A percentile compares a stretch with the other conserved stretches of the same genome.
Evolutionary conservation across 1,284 basidiomycete species (phyloP).

Genomic region (Austroboletus niveus): DNA sequence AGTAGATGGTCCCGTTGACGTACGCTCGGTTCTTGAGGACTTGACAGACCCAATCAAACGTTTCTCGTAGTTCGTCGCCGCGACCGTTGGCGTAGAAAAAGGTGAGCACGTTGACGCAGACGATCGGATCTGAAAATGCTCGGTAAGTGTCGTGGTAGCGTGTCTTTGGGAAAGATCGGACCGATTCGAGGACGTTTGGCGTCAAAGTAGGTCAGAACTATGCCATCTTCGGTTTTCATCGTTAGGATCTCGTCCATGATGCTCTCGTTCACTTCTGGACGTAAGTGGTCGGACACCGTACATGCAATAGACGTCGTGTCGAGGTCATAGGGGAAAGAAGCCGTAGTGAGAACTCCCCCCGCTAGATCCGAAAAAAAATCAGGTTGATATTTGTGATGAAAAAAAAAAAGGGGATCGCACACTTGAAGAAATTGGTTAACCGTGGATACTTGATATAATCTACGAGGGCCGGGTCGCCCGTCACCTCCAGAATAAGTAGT

Average conservation of each 20-base stretch:
- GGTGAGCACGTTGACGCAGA: conserved; percentile 22
- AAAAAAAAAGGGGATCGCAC: background rate
- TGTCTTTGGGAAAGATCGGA: background rate
- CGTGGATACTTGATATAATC: conserved; percentile 20
- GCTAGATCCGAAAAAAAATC: conserved; percentile 2
- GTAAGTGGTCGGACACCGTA: conserved; percentile 16
- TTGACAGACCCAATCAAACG: conserved; percentile 21
- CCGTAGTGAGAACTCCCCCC: conserved; percentile 7
- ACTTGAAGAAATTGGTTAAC: conserved; percentile 23
- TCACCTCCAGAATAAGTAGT: conserved; percentile 23
- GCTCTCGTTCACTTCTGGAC: conserved; percentile 15
- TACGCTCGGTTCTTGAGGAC: conserved; percentile 25
- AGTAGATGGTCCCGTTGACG: conserved; percentile 21
- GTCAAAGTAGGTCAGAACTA: conserved; percentile 21
- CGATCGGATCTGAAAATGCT: conserved; percentile 13
- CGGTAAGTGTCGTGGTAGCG: too few relatives aligned
- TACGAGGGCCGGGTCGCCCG: conserved; percentile 15
- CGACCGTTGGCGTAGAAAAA: conserved; percentile 24
- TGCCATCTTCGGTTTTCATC: conserved; percentile 18
- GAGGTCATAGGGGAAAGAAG: conserved; percentile 16
- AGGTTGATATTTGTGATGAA: background rate
- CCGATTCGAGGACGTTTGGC: conserved; percentile 6
- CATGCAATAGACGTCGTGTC: conserved; percentile 24
- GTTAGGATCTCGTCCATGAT: conserved; percentile 25
- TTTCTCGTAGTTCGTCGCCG: conserved; percentile 15